A percentile compares a stretch with the other conserved stretches of the same genome.
Evolutionary conservation across 2,329 filamentous ascomycete genomes (phyloP).

Genomic region (Teratosphaeria destructans): DNA sequence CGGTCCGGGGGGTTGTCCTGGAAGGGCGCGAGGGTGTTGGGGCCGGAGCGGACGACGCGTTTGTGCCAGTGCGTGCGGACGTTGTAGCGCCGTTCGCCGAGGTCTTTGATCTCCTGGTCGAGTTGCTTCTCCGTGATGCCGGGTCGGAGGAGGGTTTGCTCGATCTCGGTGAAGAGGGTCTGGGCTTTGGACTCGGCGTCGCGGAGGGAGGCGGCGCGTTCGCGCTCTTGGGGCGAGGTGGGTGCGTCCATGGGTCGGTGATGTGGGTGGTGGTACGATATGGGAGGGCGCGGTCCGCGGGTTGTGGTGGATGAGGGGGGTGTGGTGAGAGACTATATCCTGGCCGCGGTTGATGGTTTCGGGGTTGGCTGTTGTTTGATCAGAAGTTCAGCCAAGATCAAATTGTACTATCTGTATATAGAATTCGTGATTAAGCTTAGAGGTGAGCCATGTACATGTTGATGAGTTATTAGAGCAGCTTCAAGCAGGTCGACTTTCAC

Average conservation of each 20-base stretch:
- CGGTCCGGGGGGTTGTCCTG: conserved; percentile 42
- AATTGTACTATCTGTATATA: neutral
- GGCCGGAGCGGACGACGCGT: conserved; percentile 40
- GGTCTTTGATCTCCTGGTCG: conserved; percentile 38
- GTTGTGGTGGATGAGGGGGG: too few relatives aligned
- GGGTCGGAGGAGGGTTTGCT: conserved; percentile 34
- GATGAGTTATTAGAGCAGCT: too few relatives aligned
- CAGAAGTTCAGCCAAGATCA: neutral
- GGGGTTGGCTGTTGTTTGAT: too few relatives aligned
- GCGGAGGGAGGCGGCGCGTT: neutral
- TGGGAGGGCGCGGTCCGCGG: too few relatives aligned
- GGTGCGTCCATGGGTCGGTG: neutral
- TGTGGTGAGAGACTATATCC: too few relatives aligned
- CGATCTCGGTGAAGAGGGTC: conserved; percentile 39
- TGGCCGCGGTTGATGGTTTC: too few relatives aligned
- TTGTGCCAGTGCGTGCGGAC: conserved; percentile 45
- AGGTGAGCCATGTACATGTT: neutral
- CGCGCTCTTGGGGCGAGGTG: neutral
- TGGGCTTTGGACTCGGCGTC: conserved; percentile 28
- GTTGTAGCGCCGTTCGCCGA: conserved; percentile 33
- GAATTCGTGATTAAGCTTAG: neutral
- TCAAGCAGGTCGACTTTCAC: neutral
- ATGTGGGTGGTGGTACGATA: neutral
- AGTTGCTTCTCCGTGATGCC: conserved; percentile 40
- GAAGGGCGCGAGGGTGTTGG: conserved; percentile 41